Base-by-base conservation (phyloP, 148 eudicot genomes). In the Rhododendron ovatum region DNA sequence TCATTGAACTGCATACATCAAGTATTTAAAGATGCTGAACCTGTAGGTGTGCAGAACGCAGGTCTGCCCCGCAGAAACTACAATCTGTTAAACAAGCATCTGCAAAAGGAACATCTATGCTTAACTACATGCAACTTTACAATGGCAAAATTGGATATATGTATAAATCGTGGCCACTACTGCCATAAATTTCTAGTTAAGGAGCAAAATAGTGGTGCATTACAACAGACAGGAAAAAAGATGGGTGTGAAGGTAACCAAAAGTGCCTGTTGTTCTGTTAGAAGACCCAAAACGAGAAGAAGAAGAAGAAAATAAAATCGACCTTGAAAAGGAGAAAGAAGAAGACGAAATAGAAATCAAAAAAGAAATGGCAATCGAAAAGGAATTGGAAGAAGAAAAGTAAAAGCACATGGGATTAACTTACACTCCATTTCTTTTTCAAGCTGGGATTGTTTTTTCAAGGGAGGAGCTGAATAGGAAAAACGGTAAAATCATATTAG, bases 61-160 rank as follows among this genome's bases (percentile, higher is more conserved):
- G 88, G 90, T 96, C 98, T 39, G 99, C 98, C 85, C 95, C 93
- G 83, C 97, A 96, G 90, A 96, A 96, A 91, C 99, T 96, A 91
- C 98, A 96, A 86, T 92, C 94, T 81, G 93, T 85, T 86, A 96
- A 90, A 91, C 96, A 93, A 83, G 99, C 97, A 95, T 96, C 99
- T 95, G 96, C 90, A 90, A 57, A 85, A 82, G 30, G 48, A 43
- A 2, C 78, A 76, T 71, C 79, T 28, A 83, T 82, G 17, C 48
- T 80, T 43, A 35, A 30, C 78, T 63, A 2, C 53, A 28, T 53
- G 59, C 35, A 28, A 43, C 30, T 26, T 63, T 65, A 14, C 69
- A 39, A 71, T 82, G 80, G 59, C 22, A 77, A 11, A 20, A 13
- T 75, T 37, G 7, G 20, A 75, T 33, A 75, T 75, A 37, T 17